A percentile compares a stretch with the other conserved stretches of the same genome.
phyloP scores from a whole-genome alignment of 2,329 filamentous ascomycete genomes.

The Tolypocladium album region DNA sequence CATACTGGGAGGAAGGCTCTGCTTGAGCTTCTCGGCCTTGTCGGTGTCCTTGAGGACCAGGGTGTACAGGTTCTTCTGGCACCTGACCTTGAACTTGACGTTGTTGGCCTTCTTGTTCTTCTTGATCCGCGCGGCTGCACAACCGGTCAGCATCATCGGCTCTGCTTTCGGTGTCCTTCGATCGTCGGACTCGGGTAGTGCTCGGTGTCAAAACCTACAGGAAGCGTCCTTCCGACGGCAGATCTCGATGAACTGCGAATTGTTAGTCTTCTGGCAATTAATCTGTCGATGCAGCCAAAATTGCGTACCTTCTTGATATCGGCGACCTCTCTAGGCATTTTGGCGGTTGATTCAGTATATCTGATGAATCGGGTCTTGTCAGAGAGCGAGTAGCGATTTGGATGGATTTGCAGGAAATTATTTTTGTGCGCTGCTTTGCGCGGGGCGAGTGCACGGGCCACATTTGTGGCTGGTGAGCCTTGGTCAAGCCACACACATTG shows the following conservation, averaged over 20 bases:
- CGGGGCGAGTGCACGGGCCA: constrained; percentile 13
- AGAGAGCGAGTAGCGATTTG: constrained; percentile 3
- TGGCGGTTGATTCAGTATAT: constrained; percentile 42
- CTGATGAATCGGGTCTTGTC: constrained; percentile 10
- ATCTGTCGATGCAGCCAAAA: not conserved
- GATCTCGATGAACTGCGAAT: constrained; percentile 93
- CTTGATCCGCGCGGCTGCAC: constrained; percentile 80
- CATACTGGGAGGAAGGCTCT: constrained; percentile 94
- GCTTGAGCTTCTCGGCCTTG: constrained; percentile 99
- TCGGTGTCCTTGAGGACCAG: constrained; percentile 96
- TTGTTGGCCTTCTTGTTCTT: constrained; percentile 82
- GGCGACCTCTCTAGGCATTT: constrained; percentile 95
- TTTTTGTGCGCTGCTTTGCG: constrained; percentile 16
- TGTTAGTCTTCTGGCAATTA: constrained; percentile 15
- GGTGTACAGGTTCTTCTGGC: constrained; percentile 92
- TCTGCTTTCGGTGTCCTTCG: not conserved
- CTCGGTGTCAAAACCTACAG: constrained; percentile 56
- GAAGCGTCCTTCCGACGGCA: constrained; percentile 98
- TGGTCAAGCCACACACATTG: not conserved
- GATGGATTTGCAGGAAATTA: constrained; percentile 12
- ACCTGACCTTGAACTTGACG: constrained; percentile 99
- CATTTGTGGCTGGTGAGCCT: not conserved
- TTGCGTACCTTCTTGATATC: constrained; percentile 77
- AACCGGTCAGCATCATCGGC: constrained; percentile 15
- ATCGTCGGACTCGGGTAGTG: constrained; percentile 1